These are phyloP conservation scores for Trametes villosa DNA, from an alignment of 768 basidiomycete species.

Conservation along the genomic window DNA sequence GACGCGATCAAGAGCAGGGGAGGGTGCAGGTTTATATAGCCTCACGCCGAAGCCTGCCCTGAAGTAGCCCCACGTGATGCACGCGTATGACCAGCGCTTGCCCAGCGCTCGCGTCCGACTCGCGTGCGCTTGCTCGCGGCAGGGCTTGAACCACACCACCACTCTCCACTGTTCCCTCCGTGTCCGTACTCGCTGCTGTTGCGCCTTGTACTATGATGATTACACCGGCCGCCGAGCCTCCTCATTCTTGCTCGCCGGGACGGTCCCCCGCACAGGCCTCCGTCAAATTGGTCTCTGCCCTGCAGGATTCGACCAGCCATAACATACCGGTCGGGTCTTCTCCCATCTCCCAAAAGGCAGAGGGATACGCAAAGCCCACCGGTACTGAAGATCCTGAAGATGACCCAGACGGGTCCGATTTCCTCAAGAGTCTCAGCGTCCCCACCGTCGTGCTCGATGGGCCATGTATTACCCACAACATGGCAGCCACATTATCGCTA, in stretches of 20 bases:
- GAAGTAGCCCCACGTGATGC: background rate
- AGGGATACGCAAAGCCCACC: background rate
- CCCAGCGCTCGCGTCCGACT: background rate
- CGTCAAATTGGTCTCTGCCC: background rate
- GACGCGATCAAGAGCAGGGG: background rate
- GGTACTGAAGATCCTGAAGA: background rate
- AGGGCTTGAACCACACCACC: slow-evolving; percentile 1
- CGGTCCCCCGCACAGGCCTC: background rate
- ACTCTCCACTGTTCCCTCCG: background rate
- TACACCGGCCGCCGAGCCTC: slow-evolving; percentile 8
- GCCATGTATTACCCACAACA: slow-evolving; percentile 54
- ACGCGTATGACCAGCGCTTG: too few relatives aligned
- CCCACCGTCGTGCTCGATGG: slow-evolving; percentile 52
- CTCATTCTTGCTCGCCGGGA: too few relatives aligned
- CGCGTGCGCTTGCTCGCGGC: background rate
- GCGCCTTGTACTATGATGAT: slow-evolving; percentile 10
- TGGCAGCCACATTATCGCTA: slow-evolving; percentile 67
- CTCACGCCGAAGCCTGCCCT: slow-evolving; percentile 20
- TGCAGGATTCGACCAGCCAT: slow-evolving; percentile 10
- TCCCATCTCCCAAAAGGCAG: background rate
- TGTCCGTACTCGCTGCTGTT: background rate
- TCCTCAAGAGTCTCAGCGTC: slow-evolving; percentile 30
- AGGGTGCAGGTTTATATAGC: background rate
- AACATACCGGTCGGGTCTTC: background rate
- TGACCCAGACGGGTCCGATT: background rate